Percentiles rank a stretch among this genome's conserved stretches.
Evolutionary conservation across 805 yeast genomes (phyloP).

Genomic region (Saturnispora zaruensis): DNA sequence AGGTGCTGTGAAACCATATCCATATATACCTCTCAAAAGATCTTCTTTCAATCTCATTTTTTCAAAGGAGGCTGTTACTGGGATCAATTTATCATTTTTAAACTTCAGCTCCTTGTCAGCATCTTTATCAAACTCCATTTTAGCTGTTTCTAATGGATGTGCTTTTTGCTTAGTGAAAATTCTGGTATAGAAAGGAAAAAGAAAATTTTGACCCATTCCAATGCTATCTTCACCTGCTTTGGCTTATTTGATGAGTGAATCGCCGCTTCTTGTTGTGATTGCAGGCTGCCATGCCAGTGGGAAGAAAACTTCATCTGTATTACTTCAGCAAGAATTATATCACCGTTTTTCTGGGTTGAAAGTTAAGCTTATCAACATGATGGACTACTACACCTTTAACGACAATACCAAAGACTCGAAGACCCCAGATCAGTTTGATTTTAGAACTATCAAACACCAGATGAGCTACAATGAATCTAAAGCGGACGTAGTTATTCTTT

Average conservation of each 20-base stretch:
- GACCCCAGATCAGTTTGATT: slow-evolving; percentile 36
- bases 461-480: slow-evolving; percentile 1
- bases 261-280: slow-evolving; percentile 21
- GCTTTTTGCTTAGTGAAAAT: neutral
- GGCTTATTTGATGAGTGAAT: neutral
- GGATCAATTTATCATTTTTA: slow-evolving; percentile 30
- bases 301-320: slow-evolving; percentile 22
- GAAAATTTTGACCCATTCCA: neutral
- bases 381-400: slow-evolving; percentile 9
- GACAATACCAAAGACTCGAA: neutral
- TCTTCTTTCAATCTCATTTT: slow-evolving; percentile 68
- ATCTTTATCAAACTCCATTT: slow-evolving; percentile 53
- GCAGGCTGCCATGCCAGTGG: slow-evolving; percentile 33
- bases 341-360: slow-evolving; percentile 14
- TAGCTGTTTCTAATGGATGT: neutral
- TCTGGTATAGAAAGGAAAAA: neutral
- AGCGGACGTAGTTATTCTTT: slow-evolving; percentile 40
- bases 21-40: slow-evolving; percentile 70
- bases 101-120: slow-evolving; percentile 53
- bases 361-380: slow-evolving; percentile 21
- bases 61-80: slow-evolving; percentile 64
- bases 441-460: slow-evolving; percentile 21
- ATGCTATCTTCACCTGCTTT: neutral
- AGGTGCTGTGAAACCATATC: slow-evolving; percentile 92
- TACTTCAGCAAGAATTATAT: slow-evolving; percentile 19